These are phyloP conservation scores for Hygrocybe coccinea DNA, from an alignment of 768 basidiomycete species.

Conservation along the genomic window DNA sequence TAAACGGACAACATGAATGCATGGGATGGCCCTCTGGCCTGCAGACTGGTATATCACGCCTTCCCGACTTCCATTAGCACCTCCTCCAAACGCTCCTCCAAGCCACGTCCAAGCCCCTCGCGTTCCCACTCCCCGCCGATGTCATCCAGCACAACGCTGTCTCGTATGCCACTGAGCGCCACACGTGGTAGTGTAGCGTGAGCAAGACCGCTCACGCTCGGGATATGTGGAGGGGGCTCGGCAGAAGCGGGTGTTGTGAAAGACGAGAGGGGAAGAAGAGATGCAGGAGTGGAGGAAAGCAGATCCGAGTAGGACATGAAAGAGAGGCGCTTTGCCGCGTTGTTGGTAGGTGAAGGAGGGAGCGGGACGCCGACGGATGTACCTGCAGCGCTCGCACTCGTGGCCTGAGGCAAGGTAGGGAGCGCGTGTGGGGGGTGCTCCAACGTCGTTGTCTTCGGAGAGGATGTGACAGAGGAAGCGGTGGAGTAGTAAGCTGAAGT, in stretches of 20 bases:
- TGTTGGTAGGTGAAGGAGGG: slow-evolving; percentile 46
- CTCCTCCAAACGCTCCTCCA: slow-evolving; percentile 78
- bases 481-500: slow-evolving; percentile 48
- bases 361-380: slow-evolving; percentile 21
- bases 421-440: slow-evolving; percentile 25
- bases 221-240: slow-evolving; percentile 73
- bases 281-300: slow-evolving; percentile 68
- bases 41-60: not conserved
- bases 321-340: slow-evolving; percentile 64
- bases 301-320: slow-evolving; percentile 89
- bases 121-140: slow-evolving; percentile 84
- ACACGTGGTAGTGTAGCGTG: slow-evolving; percentile 8
- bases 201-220: slow-evolving; percentile 48
- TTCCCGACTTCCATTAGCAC: not conserved
- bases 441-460: slow-evolving; percentile 11
- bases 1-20: too few species aligned
- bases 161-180: slow-evolving; percentile 12
- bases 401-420: slow-evolving; percentile 15
- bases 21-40: too few species aligned
- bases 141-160: slow-evolving; percentile 50
- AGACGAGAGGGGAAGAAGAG: slow-evolving; percentile 65
- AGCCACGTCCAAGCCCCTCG: slow-evolving; percentile 73
- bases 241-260: slow-evolving; percentile 59
- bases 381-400: not conserved
- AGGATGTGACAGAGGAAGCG: slow-evolving; percentile 10